phyloP scores from a whole-genome alignment of 352 stramenopile species.

The Peronospora destructor region DNA sequence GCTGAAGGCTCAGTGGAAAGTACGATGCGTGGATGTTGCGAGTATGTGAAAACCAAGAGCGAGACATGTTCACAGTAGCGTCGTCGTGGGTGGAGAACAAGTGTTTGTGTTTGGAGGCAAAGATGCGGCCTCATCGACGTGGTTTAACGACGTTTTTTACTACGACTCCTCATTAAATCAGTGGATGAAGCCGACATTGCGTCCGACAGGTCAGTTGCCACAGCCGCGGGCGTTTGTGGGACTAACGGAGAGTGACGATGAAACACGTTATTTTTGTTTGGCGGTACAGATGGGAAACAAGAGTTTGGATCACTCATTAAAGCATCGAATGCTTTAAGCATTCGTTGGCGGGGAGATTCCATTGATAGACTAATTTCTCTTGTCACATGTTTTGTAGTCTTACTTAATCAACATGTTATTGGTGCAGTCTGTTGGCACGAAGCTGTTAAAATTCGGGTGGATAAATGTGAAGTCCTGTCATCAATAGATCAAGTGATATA shows the following conservation, averaged over 20 bases:
- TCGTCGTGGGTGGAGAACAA: constrained; percentile 48
- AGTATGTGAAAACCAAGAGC: neutral
- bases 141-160: constrained; percentile 74
- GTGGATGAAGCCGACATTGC: constrained; percentile 35
- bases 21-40: neutral
- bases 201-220: constrained; percentile 29
- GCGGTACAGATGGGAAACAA: constrained; percentile 45
- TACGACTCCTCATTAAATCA: constrained; percentile 55
- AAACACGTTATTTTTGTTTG: constrained; percentile 63
- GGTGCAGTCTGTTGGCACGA: too few relatives aligned
- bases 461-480: too few relatives aligned
- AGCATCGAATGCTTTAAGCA: too few relatives aligned
- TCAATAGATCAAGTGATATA: too few relatives aligned
- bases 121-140: constrained; percentile 36
- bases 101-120: constrained; percentile 72
- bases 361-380: too few relatives aligned
- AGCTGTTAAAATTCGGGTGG: too few relatives aligned
- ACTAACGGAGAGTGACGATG: constrained; percentile 37
- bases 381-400: too few relatives aligned
- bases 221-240: constrained; percentile 43
- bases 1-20: neutral
- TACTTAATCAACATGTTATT: too few relatives aligned
- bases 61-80: constrained; percentile 53
- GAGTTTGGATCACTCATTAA: constrained; percentile 46
- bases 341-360: too few relatives aligned